phyloP scores from a whole-genome alignment of 192 early-diverging fungal genomes.

The Coemansia reversa region DNA sequence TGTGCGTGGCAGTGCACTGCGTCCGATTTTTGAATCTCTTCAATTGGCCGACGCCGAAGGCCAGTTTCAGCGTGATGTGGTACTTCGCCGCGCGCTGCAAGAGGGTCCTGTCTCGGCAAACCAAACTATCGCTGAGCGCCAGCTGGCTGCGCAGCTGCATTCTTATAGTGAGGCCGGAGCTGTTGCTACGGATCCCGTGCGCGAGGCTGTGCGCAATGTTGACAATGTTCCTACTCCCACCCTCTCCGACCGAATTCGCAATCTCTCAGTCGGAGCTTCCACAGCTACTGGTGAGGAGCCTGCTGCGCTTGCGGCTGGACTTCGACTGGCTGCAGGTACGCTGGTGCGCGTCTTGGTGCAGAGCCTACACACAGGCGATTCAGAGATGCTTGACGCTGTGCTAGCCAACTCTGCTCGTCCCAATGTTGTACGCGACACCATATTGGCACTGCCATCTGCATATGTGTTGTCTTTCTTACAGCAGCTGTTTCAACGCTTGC shows the following conservation, averaged over 20 bases:
- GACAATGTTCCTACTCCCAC: conserved; percentile 21
- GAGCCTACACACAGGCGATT: conserved; percentile 42
- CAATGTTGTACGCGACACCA: conserved; percentile 44
- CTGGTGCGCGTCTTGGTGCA: conserved; percentile 53
- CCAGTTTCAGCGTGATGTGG: conserved; percentile 24
- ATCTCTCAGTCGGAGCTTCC: conserved; percentile 26
- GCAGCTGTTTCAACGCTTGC: conserved; percentile 51
- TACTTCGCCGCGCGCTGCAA: conserved; percentile 23
- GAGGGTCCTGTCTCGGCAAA: neutral
- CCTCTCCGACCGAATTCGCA: conserved; percentile 41
- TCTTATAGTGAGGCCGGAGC: conserved; percentile 31
- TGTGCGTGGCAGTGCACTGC: conserved; percentile 35
- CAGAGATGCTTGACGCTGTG: conserved; percentile 35
- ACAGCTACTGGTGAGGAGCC: neutral
- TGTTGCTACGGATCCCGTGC: conserved; percentile 8
- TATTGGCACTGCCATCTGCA: conserved; percentile 28
- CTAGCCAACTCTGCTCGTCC: conserved; percentile 34
- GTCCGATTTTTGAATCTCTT: conserved; percentile 44
- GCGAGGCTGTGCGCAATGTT: conserved; percentile 13
- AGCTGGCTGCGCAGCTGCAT: conserved; percentile 21
- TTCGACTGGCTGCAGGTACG: conserved; percentile 24
- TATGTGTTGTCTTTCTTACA: conserved; percentile 47
- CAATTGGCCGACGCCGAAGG: conserved; percentile 27
- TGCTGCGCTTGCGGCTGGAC: neutral
- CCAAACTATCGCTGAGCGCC: conserved; percentile 15